Evolutionary conservation across 2,329 filamentous ascomycete genomes (phyloP), one percentile per base, ranked within the genome.

Genomic region (Botrytis squamosa): DNA sequence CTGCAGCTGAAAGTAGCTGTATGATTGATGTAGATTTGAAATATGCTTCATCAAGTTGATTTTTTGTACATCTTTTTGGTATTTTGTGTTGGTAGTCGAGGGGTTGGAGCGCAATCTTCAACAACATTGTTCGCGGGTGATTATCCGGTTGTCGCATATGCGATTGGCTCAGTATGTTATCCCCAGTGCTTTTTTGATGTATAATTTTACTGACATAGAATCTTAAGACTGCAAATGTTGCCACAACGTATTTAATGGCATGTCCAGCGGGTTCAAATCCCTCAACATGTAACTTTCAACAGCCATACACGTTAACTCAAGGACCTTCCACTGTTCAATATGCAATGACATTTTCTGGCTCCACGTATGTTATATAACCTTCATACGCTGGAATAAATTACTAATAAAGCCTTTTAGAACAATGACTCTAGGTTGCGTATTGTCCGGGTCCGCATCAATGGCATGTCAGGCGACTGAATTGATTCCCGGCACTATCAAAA

Each of bases 271-370:
- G 62, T 29, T 62, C 72, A 38, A 63, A 68, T 10, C 59, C 75
- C 14, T 55, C 62, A 40, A 44, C 66, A 55, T 77, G 75, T 62
- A 69, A 74, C 38, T 77, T 78, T 68, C 67, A 70, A 29, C 76
- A 76, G 33, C 76, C 76, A 38, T 76, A 75, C 25, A 76, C 74
- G 4, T n/a, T 78, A 59, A 74, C 73, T n/a, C 71, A 78, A 60
- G 76, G 76, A 5, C 74, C 75, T 12, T 55, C 42, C 9, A 78
- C 76, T 3, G 55, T 75, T 22, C 65, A 72, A 55, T 75, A 75
- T 38, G 73, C 72, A 8, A 74, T 77, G 59, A 71, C 71, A 29
- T 70, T 74, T 22, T 67, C 75, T 36, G 59, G 38, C 33, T 40
- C 52, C n/a, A 64, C 38, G 73, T 74, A 74, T 42, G 52, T 57